These are phyloP conservation scores for Umbelopsis sp. DNA, from an alignment of 371 early-diverging fungal species.

Conservation along the genomic window DNA sequence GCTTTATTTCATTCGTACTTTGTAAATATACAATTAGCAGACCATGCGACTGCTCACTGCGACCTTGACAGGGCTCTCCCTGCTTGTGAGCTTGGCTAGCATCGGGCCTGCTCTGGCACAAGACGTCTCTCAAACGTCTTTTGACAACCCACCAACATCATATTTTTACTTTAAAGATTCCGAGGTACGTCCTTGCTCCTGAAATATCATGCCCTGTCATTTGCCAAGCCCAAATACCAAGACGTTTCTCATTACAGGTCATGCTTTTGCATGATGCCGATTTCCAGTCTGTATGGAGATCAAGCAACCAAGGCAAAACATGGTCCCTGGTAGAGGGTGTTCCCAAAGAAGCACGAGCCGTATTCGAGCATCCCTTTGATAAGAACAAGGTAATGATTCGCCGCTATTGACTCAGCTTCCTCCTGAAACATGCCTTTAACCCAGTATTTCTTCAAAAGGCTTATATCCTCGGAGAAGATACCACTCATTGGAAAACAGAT, in stretches of 20 bases:
- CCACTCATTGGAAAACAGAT: constrained; percentile 65
- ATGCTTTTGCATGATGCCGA: constrained; percentile 62
- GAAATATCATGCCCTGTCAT: not conserved
- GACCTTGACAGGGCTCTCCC: constrained; percentile 16
- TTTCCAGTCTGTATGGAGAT: constrained; percentile 57
- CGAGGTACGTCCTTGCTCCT: constrained; percentile 43
- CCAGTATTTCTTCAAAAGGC: constrained; percentile 45
- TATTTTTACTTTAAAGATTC: constrained; percentile 73
- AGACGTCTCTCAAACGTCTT: constrained; percentile 42
- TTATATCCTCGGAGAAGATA: constrained; percentile 59
- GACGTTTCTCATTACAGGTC: constrained; percentile 36
- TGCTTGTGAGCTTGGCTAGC: constrained; percentile 13
- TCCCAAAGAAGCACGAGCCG: constrained; percentile 36
- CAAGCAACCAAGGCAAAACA: constrained; percentile 69
- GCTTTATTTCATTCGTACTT: not conserved
- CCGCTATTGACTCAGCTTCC: not conserved
- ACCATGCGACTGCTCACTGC: constrained; percentile 18
- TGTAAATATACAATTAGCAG: not conserved
- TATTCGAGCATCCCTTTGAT: constrained; percentile 66
- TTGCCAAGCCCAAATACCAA: constrained; percentile 15
- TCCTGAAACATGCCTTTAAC: not conserved
- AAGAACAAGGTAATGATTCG: constrained; percentile 44
- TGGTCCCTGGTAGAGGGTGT: constrained; percentile 59
- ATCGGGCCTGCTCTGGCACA: constrained; percentile 26
- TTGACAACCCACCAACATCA: constrained; percentile 54